Base-by-base conservation (phyloP, 495 filamentous ascomycete species). In the Penicillium salamii region DNA sequence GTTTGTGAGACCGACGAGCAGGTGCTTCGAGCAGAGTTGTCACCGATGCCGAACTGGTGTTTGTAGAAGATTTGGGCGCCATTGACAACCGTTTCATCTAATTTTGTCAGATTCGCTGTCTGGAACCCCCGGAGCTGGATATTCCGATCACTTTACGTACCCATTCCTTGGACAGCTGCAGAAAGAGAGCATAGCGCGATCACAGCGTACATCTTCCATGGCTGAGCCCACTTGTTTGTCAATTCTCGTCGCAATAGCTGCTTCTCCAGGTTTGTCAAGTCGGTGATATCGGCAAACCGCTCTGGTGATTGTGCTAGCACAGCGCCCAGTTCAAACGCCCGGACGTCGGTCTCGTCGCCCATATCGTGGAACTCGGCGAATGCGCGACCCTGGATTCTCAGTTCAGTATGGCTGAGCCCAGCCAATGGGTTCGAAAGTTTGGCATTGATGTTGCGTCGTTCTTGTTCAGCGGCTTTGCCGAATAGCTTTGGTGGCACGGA, bases 41-140 rank as follows among this genome's bases (percentile, higher is more conserved):
- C 52, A n/a, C 74, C 76, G 42, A 90, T 88, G 19, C 86, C 85
- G 51, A 90, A 90, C 52, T 87, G 78, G 8, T 61, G 51, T 40
- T 78, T 78, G 61, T 88, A 92, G 66, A 87, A 89, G 7, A 84
- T 72, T 49, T 91, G 87, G 13, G 84, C 88, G 35, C 87, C 88
- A 54, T 91, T 91, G 53, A 89, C 85, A 37, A 88, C 86, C 0
- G 86, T 89, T 62, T 91, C 85, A 59, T 89, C 83, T 83, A 67
- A 29, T 50, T 12, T 19, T 29, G 28, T 42, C 4, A 44, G 14
- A 26, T 26, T 26, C 32, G 31, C 5, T 31, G n/a, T 9, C 29
- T 24, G 18, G 18, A 17, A 7, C 23, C 20, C 11, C 5, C 36
- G 5, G 17, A n/a, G n/a, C 15, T 21, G 17, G 19, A 23, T 23